phyloP scores from a whole-genome alignment of 768 basidiomycete species.

The Podaxis pistillaris region DNA sequence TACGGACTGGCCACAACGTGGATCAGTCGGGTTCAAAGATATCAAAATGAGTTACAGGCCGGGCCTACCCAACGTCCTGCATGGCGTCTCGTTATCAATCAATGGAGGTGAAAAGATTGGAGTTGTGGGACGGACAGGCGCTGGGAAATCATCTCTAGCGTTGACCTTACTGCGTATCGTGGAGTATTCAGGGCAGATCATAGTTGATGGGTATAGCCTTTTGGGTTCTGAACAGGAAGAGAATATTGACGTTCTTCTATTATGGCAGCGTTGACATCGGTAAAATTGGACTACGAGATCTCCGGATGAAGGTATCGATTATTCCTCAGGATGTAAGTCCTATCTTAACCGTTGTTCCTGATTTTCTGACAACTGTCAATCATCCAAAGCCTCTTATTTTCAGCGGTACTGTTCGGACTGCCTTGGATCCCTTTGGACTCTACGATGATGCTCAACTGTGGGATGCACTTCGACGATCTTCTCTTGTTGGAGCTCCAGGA shows the following conservation, averaged over 20 bases:
- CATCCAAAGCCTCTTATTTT: constrained; percentile 14
- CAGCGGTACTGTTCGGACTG: constrained; percentile 52
- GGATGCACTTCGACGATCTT: constrained; percentile 70
- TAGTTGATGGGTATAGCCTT: constrained; percentile 54
- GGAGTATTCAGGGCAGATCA: constrained; percentile 63
- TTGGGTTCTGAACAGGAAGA: neutral
- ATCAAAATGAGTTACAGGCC: constrained; percentile 63
- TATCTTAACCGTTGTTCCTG: too few species aligned
- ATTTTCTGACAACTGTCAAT: neutral
- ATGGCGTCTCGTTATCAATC: constrained; percentile 59
- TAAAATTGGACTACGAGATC: constrained; percentile 61
- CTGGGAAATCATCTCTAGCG: constrained; percentile 63
- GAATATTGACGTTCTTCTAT: constrained; percentile 17
- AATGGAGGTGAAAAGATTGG: constrained; percentile 74
- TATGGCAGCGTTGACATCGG: constrained; percentile 56
- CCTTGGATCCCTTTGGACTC: constrained; percentile 56
- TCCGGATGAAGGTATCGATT: constrained; percentile 58
- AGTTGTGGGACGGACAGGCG: constrained; percentile 65
- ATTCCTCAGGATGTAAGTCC: constrained; percentile 67
- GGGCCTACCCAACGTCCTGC: constrained; percentile 71
- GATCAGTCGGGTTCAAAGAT: constrained; percentile 60
- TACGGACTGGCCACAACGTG: constrained; percentile 59
- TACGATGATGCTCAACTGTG: constrained; percentile 66
- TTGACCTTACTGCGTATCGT: constrained; percentile 67
- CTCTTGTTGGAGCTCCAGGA: constrained; percentile 26